Base-by-base conservation (phyloP, 169 alveolate species). In the Neospora caninum region DNA sequence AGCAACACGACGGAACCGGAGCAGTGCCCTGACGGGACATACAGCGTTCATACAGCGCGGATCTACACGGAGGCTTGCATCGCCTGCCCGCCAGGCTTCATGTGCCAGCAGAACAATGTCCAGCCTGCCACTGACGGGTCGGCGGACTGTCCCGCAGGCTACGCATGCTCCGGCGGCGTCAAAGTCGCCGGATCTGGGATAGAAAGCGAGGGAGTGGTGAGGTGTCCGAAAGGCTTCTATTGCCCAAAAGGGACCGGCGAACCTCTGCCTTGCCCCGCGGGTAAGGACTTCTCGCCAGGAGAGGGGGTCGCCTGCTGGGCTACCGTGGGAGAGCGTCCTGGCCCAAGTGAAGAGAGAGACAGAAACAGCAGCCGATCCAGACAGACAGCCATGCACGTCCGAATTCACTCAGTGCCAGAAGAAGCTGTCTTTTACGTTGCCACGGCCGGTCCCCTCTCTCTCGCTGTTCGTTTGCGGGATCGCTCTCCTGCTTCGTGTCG, bases 11-110 rank as follows among this genome's bases (percentile, higher is more conserved):
- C 64, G 58, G 89, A 82, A 20, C 69, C 34, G 89, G 25, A 42
- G 67, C 53, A 22, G 64, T 82, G 89, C 67, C 69, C 53, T 39
- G 89, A 82, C 6, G 89, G 89, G 34, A 82, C 89, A 13, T 82
- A 41, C 89, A 82, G 67, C 39, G 38, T 29, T 0, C 67, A 27
- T 38, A 27, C 53, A 18, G 53, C 54, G 38, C 54, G 67, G 69
- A 49, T 42, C 34, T 22, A 43, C 67, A 13, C 41, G 20, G n/a
- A 22, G 34, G 58, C n/a, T 13, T 82, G 89, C 25, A 64, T 41
- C 31, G 39, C 89, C 38, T 82, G 89, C 25, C 67, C 67, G 34
- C 67, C 89, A 13, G 89, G 89, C 38, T 29, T 39, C 31, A 29
- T 82, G 69, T 82, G 89, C 89, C 39, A 73, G 42, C 84, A 7